Base-by-base conservation (phyloP, 1,284 basidiomycete genomes). In the Cystobasidium sp. region DNA sequence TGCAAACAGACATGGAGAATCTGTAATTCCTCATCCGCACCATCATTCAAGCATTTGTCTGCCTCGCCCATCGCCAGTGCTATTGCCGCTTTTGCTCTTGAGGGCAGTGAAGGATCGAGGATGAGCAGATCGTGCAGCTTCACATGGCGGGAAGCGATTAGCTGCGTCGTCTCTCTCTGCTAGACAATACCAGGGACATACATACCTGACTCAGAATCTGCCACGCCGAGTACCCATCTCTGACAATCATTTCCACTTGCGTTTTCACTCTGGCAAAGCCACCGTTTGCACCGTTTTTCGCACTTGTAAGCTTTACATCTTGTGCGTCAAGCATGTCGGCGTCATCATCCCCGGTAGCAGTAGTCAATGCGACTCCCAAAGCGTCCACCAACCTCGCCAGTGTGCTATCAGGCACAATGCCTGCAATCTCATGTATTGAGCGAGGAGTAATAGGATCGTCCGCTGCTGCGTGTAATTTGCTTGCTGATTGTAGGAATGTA, bases 21-120 rank as follows among this genome's bases (percentile, higher is more conserved):
- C 89, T 97, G 97, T 49, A 99, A 84, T 82, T 97, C 94, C 83
- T 99, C 97, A 79, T 99, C 96, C n/a, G 93, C 95, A 1, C 97
- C 97, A 79, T 99, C 96, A 77, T 91, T 93, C 55, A 99, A 84
- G 0, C 92, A 93, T 83, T 99, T 98, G 85, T 99, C 97, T 49
- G 93, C 93, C 82, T 96, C 93, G 3, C 94, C 96, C 76, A 99
- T 90, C 8, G 89, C 88, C 20, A 98, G 84, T 0, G 92, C 92
- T 76, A 91, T 91, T 41, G 85, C 85, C 0, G 93, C 88, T 82
- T 99, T 99, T 77, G 92, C 90, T 52, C 88, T 87, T 14, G 92
- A 89, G 47, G 88, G 88, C 74, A 99, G 84, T 0, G 89, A 88
- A 0, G 91, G 90, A 81, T 98, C 90, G 6, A 88, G 85, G 59